Conservation (phyloP, 331 rosid species). For the Dryas integrifolia region DNA sequence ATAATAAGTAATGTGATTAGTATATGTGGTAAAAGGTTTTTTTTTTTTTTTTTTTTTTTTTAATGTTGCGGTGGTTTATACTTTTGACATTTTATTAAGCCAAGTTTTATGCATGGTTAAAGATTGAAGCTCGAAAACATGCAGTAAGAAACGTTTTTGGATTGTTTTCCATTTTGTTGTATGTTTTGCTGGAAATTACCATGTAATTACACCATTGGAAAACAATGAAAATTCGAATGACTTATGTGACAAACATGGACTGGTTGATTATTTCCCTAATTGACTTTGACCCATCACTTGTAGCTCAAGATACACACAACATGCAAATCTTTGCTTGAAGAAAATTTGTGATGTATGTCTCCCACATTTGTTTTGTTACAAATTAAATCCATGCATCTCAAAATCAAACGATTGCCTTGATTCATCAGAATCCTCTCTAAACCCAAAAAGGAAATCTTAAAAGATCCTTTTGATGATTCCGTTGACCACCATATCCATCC, state of each 20-base stretch:
- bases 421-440: constrained; percentile 21
- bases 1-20: no score
- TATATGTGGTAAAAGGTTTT: no score
- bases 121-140: neutral
- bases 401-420: constrained; percentile 25
- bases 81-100: no score
- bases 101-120: no score
- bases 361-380: constrained; percentile 34
- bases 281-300: constrained; percentile 52
- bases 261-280: constrained; percentile 25
- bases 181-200: neutral
- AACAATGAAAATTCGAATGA: neutral
- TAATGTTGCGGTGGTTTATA: no score
- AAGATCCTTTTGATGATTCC: constrained; percentile 50
- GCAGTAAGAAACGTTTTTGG: neutral
- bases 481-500: constrained; percentile 33
- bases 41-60: no score
- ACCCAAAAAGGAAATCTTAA: constrained; percentile 35
- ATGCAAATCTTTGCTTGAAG: constrained; percentile 45
- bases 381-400: constrained; percentile 22
- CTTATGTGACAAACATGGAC: constrained; percentile 1
- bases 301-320: constrained; percentile 43
- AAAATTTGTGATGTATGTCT: constrained; percentile 52
- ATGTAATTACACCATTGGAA: neutral
- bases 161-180: neutral